Evolutionary conservation across 441 rosid species (phyloP), one percentile per base, ranked within the genome.

Genomic region (Pelargonium exstipulatum): DNA sequence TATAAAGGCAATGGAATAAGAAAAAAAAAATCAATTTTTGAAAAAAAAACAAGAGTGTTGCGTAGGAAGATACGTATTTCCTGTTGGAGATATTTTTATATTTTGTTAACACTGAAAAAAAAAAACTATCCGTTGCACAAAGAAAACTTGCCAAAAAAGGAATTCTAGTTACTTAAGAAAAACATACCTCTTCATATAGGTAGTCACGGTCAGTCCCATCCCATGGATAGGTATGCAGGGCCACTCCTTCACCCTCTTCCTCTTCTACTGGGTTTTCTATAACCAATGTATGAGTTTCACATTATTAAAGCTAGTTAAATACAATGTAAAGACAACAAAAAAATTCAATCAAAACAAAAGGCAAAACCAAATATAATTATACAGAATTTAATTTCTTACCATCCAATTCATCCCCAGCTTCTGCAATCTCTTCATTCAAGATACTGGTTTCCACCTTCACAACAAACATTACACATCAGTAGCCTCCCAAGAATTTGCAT

Each of bases 181-280:
- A 35, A 9, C 49, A 70, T 70, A 89, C 97, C 90, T 91, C 96
- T 20, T 88, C 92, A 46, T 91, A 91, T 1, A 62, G 60, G 78
- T 91, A 91, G 69, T 89, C 96, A 46, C 93, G 87, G 66, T 89
- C 94, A 71, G 78, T 86, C 68, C 90, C 95, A 62, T 89, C 96
- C 97, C 97, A 91, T 46, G 96, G 90, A 76, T 81, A 83, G 62
- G 77, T 83, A 55, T 82, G 57, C 16, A 49, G 67, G 51, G 20
- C 75, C 65, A 58, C 66, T 42, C 82, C 88, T 66, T 82, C 92
- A 7, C 73, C 87, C 18, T 80, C 81, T 48, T 84, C 94, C 16
- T 87, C 91, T 16, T 85, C 92, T 29, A 70, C 83, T 0, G 14
- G 81, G 78, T 73, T 77, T 40, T 86, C 95, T 87, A 66, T 63